Percentiles rank a stretch among this genome's conserved stretches.
These are phyloP conservation scores for Lachnellula cervina DNA, from an alignment of 2,329 filamentous ascomycete genomes.

Conservation along the genomic window DNA sequence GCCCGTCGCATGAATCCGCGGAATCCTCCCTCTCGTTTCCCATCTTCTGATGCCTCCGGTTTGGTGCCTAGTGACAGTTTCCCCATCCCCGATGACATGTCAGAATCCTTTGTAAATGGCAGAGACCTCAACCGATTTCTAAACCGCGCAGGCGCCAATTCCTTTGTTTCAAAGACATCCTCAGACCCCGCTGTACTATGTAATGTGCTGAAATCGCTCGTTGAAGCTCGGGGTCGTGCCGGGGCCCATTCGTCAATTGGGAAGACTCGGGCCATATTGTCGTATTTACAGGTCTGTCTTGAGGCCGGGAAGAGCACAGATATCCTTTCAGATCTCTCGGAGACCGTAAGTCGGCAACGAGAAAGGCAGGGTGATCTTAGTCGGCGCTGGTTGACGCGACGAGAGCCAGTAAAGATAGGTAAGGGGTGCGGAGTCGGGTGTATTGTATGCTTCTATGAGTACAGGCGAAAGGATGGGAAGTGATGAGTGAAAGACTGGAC, in stretches of 20 bases:
- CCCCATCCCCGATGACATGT: slow-evolving; percentile 3
- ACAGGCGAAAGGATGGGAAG: background rate
- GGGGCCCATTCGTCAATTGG: slow-evolving; percentile 40
- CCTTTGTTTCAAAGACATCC: slow-evolving; percentile 28
- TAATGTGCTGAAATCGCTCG: slow-evolving; percentile 24
- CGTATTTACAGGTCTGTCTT: background rate
- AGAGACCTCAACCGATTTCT: slow-evolving; percentile 20
- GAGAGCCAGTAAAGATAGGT: background rate
- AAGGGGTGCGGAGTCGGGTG: too few species aligned
- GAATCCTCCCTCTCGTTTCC: slow-evolving; percentile 20
- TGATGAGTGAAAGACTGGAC: background rate
- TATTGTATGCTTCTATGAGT: too few species aligned
- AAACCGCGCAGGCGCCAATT: slow-evolving; percentile 17
- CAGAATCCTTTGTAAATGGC: slow-evolving; percentile 13
- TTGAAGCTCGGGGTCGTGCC: slow-evolving; percentile 38
- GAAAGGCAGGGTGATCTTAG: background rate
- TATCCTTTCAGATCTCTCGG: background rate
- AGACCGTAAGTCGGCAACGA: background rate
- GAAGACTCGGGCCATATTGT: slow-evolving; percentile 35
- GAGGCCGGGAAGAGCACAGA: background rate
- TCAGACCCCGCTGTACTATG: slow-evolving; percentile 11
- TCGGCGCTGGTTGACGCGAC: background rate
- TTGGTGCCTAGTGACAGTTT: slow-evolving; percentile 8
- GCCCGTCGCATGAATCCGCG: slow-evolving; percentile 28
- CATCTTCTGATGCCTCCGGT: slow-evolving; percentile 8